A percentile compares a stretch with the other conserved stretches of the same genome.
These are phyloP conservation scores for Aspergillus homomorphus DNA, from an alignment of 495 filamentous ascomycete species.

Conservation along the genomic window DNA sequence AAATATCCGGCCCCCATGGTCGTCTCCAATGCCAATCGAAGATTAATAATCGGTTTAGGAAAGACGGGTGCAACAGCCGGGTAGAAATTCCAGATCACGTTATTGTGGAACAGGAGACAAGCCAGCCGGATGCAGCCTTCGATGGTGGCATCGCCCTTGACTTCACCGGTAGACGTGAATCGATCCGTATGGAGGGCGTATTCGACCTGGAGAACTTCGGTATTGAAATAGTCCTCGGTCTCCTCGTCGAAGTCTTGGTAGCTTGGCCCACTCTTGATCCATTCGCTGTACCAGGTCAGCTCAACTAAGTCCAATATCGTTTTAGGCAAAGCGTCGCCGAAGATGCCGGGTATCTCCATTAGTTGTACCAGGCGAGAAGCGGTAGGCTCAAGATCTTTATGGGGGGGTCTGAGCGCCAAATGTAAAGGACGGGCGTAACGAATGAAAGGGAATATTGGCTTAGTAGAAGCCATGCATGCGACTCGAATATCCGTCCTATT, in stretches of 20 bases:
- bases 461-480: slow-evolving; percentile 43
- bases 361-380: slow-evolving; percentile 38
- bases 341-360: slow-evolving; percentile 40
- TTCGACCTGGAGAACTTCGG: slow-evolving; percentile 44
- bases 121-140: slow-evolving; percentile 45
- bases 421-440: slow-evolving; percentile 37
- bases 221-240: slow-evolving; percentile 46
- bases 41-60: slow-evolving; percentile 36
- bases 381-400: slow-evolving; percentile 32
- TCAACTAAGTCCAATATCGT: slow-evolving; percentile 40
- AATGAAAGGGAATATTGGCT: slow-evolving; percentile 47
- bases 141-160: slow-evolving; percentile 51
- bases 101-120: slow-evolving; percentile 46
- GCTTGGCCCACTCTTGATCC: slow-evolving; percentile 34
- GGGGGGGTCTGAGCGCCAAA: slow-evolving; percentile 34
- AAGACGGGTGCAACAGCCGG: slow-evolving; percentile 40
- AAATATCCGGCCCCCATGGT: slow-evolving; percentile 38
- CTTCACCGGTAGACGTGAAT: slow-evolving; percentile 60
- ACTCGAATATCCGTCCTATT: slow-evolving; percentile 48
- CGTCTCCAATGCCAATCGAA: slow-evolving; percentile 37
- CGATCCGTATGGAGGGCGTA: slow-evolving; percentile 43
- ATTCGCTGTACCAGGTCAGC: slow-evolving; percentile 43
- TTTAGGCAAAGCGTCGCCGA: slow-evolving; percentile 32
- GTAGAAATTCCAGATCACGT: slow-evolving; percentile 46
- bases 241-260: slow-evolving; percentile 39